Evolutionary conservation across 345 rosid species (phyloP), one percentile per base, ranked within the genome.

Genomic region (Excoecaria agallocha): DNA sequence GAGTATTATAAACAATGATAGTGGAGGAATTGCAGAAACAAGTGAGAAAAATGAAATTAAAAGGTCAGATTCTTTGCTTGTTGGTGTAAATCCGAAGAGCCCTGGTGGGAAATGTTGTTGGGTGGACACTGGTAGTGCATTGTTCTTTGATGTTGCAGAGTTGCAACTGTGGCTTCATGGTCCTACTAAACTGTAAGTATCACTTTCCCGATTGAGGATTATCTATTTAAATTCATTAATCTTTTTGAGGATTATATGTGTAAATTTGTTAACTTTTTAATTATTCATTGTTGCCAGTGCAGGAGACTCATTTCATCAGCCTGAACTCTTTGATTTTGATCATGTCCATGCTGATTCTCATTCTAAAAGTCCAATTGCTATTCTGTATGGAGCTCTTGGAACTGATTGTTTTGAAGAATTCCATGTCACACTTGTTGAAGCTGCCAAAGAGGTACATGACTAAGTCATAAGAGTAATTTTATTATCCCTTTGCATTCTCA

Each of bases 311-410:
- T 83, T 82, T 88, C 93, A 87, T 82, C 96, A 87, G 74, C 96
- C 92, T 66, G 96, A 90, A 78, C 85, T 93, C 68, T 93, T 88
- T 69, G 98, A 93, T 45, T 93, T 93, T 72, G 96, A 93, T 81
- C 98, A 93, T 63, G 78, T 91, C 74, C 88, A 93, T 84, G 74
- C 78, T 73, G 87, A 87, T 74, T 90, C 96, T 39, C 89, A 75
- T 78, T 68, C 82, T 71, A 76, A 85, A 77, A 80, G 86, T 81
- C 90, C 96, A 22, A 87, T 87, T 69, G 91, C 90, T 65, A 86
- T 95, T 74, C 85, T 93, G 8, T 95, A 93, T 78, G 98, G 98
- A 52, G 98, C 99, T 78, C 91, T 93, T 80, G 98, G 93, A 76
- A 90, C 94, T 69, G 85, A 74, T 76, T 93, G 99, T 83, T 93